phyloP scores from a whole-genome alignment of 2,329 filamentous ascomycete species.

The Endothia cerciana region DNA sequence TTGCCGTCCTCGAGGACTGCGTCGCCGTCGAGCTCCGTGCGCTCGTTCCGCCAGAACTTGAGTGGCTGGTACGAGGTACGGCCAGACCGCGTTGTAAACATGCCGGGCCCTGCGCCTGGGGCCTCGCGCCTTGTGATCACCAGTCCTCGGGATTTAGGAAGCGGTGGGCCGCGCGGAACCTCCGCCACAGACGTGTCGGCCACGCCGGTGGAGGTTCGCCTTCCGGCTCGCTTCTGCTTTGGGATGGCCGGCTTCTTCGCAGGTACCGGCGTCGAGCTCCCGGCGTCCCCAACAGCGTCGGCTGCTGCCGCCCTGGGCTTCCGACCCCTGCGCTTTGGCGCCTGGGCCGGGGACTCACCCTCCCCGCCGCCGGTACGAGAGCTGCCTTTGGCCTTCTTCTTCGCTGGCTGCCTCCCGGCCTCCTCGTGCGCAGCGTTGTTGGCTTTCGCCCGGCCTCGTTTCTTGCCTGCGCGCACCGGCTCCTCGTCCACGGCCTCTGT shows the following conservation, averaged over 20 bases:
- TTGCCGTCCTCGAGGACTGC: constrained; percentile 49
- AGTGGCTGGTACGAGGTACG: constrained; percentile 78
- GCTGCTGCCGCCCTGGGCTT: constrained; percentile 33
- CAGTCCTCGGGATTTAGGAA: constrained; percentile 59
- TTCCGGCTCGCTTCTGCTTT: constrained; percentile 40
- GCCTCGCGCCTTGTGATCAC: constrained; percentile 53
- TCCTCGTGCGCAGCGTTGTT: constrained; percentile 32
- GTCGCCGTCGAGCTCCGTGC: constrained; percentile 68
- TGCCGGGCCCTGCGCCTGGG: constrained; percentile 48
- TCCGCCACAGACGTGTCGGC: constrained; percentile 51
- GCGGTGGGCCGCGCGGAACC: constrained; percentile 57
- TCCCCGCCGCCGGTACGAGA: constrained; percentile 33
- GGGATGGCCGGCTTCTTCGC: constrained; percentile 33
- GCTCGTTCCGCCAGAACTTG: constrained; percentile 86
- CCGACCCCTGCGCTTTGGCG: constrained; percentile 23
- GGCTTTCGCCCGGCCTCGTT: constrained; percentile 33
- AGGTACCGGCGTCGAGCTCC: constrained; percentile 45
- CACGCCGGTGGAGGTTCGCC: constrained; percentile 46
- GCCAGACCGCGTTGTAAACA: constrained; percentile 72
- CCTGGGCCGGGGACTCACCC: constrained; percentile 32
- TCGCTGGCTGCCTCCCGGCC: constrained; percentile 32
- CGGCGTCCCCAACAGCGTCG: constrained; percentile 20
- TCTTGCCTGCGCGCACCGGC: constrained; percentile 25
- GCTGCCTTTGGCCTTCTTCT: constrained; percentile 31
- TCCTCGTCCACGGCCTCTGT: constrained; percentile 31